Percentiles rank a stretch among this genome's conserved stretches.
Evolutionary conservation across 225 moss, liverwort and hornwort species (phyloP).

Genomic region (Polytrichum formosum): DNA sequence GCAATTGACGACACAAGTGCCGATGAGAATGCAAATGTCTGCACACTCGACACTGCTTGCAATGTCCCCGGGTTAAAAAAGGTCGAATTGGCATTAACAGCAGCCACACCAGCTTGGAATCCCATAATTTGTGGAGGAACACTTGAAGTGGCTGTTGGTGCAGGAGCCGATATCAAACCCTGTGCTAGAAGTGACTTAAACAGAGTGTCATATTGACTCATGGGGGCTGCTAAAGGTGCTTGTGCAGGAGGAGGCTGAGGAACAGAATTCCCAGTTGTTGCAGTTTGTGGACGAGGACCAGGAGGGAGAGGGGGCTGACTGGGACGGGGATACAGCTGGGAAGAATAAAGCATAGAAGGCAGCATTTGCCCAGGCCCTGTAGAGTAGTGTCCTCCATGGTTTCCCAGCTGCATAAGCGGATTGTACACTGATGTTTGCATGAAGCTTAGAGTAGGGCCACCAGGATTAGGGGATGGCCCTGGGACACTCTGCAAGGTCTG

Average conservation of each 20-base stretch:
- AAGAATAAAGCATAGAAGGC: slow-evolving; percentile 17
- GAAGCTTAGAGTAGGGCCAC: slow-evolving; percentile 57
- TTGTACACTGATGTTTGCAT: slow-evolving; percentile 42
- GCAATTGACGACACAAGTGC: slow-evolving; percentile 31
- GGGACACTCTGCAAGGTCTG: slow-evolving; percentile 48
- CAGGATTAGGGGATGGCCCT: slow-evolving; percentile 68
- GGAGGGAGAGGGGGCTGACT: slow-evolving; percentile 86
- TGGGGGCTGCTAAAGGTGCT: slow-evolving; percentile 35
- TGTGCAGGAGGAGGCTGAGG: slow-evolving; percentile 18
- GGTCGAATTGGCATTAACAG: slow-evolving; percentile 28
- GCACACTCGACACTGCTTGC: slow-evolving; percentile 45
- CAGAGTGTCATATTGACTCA: slow-evolving; percentile 54
- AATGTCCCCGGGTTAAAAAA: slow-evolving; percentile 44
- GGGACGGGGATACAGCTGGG: slow-evolving; percentile 46
- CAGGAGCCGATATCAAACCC: slow-evolving; percentile 75
- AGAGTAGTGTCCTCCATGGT: slow-evolving; percentile 42
- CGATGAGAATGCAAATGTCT: slow-evolving; percentile 45
- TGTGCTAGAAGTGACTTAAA: slow-evolving; percentile 85
- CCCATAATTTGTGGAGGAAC: slow-evolving; percentile 22
- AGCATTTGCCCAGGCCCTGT: slow-evolving; percentile 30
- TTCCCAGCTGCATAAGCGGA: slow-evolving; percentile 45
- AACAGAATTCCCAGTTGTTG: slow-evolving; percentile 42
- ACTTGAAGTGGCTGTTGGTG: slow-evolving; percentile 28
- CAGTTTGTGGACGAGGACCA: slow-evolving; percentile 78
- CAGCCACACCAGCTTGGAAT: slow-evolving; percentile 27